Percentiles rank a stretch among this genome's conserved stretches.
These are phyloP conservation scores for Acacia acuminata DNA, from an alignment of 306 rosid genomes.

Conservation along the genomic window DNA sequence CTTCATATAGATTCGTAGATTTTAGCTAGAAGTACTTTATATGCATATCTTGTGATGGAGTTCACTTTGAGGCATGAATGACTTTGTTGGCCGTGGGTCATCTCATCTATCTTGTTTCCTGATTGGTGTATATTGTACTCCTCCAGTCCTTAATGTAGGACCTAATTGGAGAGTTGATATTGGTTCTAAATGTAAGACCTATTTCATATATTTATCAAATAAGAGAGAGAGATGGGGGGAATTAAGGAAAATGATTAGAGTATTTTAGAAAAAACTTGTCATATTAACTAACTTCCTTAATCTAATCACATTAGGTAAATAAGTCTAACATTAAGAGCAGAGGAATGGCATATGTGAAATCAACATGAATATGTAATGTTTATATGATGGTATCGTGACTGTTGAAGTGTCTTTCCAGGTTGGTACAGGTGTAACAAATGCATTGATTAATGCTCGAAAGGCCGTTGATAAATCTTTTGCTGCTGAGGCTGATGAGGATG, in stretches of 20 bases:
- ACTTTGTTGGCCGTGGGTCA: background rate
- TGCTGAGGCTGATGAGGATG: conserved; percentile 79
- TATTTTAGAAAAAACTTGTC: too few species aligned
- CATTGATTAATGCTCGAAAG: conserved; percentile 69
- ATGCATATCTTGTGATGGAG: background rate
- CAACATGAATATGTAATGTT: background rate
- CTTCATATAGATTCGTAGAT: background rate
- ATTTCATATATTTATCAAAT: too few species aligned
- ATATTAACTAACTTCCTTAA: too few species aligned
- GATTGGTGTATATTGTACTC: background rate
- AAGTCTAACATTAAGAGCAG: too few species aligned
- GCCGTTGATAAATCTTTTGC: conserved; percentile 60
- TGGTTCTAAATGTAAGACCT: too few species aligned
- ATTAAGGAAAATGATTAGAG: too few species aligned
- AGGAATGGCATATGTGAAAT: background rate
- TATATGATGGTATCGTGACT: background rate
- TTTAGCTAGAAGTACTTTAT: background rate
- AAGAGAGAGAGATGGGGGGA: too few species aligned
- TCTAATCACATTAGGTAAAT: too few species aligned
- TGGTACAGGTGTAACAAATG: conserved; percentile 85
- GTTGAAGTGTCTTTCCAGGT: conserved; percentile 46
- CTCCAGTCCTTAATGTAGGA: too few species aligned
- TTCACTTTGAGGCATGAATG: background rate
- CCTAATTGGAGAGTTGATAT: too few species aligned
- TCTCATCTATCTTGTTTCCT: conserved; percentile 9